Percentiles rank a stretch among this genome's conserved stretches.
Evolutionary conservation across 116 monocot genomes (phyloP).

Genomic region (Papilionanthe hybrid): DNA sequence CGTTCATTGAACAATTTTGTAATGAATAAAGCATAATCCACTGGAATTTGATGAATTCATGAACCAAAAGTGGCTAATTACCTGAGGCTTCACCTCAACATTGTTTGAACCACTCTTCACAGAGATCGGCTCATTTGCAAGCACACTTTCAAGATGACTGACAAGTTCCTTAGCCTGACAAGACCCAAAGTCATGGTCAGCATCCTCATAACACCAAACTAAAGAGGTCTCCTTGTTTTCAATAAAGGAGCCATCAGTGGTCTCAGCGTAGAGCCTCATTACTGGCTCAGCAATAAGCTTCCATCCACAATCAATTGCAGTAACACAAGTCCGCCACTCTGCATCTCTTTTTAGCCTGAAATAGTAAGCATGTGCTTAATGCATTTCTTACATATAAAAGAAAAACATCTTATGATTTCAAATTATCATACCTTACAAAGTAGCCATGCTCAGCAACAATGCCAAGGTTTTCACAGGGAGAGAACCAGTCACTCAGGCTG

Average conservation of each 20-base stretch:
- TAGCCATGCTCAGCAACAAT: conserved; percentile 24
- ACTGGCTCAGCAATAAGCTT: conserved; percentile 24
- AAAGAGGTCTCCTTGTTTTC: conserved; percentile 23
- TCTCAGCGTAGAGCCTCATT: conserved; percentile 27
- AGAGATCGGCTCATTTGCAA: conserved; percentile 23
- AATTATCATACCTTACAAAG: conserved; percentile 16
- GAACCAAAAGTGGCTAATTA: neutral
- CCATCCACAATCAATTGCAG: conserved; percentile 16
- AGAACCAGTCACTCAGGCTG: conserved; percentile 20
- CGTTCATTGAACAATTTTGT: neutral
- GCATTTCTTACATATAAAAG: neutral
- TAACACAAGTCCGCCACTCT: conserved; percentile 16
- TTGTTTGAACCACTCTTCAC: conserved; percentile 24
- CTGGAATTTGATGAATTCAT: neutral
- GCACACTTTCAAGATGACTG: conserved; percentile 25
- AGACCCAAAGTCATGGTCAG: conserved; percentile 24
- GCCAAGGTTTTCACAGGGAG: conserved; percentile 16
- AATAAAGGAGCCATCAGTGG: conserved; percentile 30
- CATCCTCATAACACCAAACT: conserved; percentile 27
- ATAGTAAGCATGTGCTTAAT: neutral
- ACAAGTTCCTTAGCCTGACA: conserved; percentile 29
- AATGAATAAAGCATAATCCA: neutral
- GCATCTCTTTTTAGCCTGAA: conserved; percentile 16
- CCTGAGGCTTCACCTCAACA: conserved; percentile 29
- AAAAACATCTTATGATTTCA: neutral